These are phyloP conservation scores for Talaromyces rugulosus DNA, from an alignment of 2,329 filamentous ascomycete genomes.

Conservation along the genomic window DNA sequence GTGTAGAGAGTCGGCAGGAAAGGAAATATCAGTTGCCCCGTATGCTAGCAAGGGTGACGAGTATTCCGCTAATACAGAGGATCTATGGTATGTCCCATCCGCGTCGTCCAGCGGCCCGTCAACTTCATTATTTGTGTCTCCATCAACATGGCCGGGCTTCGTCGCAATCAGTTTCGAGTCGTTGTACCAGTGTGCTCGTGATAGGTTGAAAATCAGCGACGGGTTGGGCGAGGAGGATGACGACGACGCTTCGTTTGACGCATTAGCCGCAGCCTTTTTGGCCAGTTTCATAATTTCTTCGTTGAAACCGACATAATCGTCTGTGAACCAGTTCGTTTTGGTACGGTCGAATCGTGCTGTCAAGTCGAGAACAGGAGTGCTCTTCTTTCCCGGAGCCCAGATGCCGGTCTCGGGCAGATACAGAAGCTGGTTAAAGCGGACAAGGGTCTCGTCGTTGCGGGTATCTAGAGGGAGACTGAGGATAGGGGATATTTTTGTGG, in stretches of 20 bases:
- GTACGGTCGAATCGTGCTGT: constrained; percentile 8
- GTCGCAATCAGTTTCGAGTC: constrained; percentile 10
- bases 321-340: constrained; percentile 6
- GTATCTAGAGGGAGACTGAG: constrained; percentile 9
- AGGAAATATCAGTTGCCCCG: constrained; percentile 8
- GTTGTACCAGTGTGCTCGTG: constrained; percentile 11
- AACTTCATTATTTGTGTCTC: background rate
- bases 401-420: constrained; percentile 12
- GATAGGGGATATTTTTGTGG: constrained; percentile 3
- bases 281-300: constrained; percentile 6
- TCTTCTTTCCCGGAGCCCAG: constrained; percentile 11
- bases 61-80: constrained; percentile 6
- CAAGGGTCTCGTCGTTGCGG: constrained; percentile 7
- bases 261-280: constrained; percentile 4
- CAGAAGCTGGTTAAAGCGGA: constrained; percentile 10
- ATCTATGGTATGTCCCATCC: background rate
- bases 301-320: constrained; percentile 10
- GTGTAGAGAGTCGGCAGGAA: constrained; percentile 9
- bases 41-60: constrained; percentile 8
- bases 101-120: background rate
- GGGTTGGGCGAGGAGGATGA: constrained; percentile 1
- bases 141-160: background rate
- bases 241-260: background rate
- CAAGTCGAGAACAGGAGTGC: constrained; percentile 10
- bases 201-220: constrained; percentile 9